These are phyloP conservation scores for Pseudoperonospora humuli DNA, from an alignment of 352 stramenopile genomes.

Conservation along the genomic window DNA sequence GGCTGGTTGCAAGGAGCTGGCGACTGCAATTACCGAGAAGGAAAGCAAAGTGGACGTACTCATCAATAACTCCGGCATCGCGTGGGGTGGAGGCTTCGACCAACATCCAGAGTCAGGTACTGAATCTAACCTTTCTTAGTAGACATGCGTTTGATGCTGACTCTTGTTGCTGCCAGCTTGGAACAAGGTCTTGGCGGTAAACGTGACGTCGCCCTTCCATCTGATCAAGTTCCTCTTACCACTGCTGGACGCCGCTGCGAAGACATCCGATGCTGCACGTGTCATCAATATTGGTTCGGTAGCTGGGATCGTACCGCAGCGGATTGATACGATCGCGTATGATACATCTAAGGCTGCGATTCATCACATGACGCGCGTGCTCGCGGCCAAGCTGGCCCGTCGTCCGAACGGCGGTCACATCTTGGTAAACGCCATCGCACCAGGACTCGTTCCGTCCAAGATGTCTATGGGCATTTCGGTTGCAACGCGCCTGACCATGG, in stretches of 20 bases:
- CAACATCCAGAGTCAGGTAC: constrained; percentile 22
- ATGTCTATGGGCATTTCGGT: constrained; percentile 85
- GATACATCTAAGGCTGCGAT: constrained; percentile 92
- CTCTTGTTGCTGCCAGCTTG: constrained; percentile 74
- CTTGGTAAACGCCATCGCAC: constrained; percentile 92
- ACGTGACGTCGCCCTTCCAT: constrained; percentile 94
- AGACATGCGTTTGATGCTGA: constrained; percentile 43
- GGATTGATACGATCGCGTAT: constrained; percentile 89
- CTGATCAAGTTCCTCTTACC: constrained; percentile 87
- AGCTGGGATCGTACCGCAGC: constrained; percentile 76
- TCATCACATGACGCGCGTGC: constrained; percentile 90
- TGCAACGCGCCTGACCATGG: constrained; percentile 30
- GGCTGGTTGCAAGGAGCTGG: constrained; percentile 35
- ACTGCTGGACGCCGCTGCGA: constrained; percentile 70
- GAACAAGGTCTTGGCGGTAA: constrained; percentile 92
- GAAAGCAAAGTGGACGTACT: constrained; percentile 86
- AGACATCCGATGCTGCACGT: constrained; percentile 38
- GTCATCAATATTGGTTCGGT: constrained; percentile 77
- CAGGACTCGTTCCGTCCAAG: constrained; percentile 86
- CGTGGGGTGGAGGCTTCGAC: constrained; percentile 40
- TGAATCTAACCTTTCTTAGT: neutral
- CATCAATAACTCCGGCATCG: constrained; percentile 89
- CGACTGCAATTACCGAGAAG: constrained; percentile 62
- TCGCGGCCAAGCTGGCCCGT: constrained; percentile 87
- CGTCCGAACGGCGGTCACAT: constrained; percentile 81